A percentile compares a stretch with the other conserved stretches of the same genome.
Evolutionary conservation across 1,284 basidiomycete species (phyloP).

Genomic region (Mycosarcoma mackinlayi): DNA sequence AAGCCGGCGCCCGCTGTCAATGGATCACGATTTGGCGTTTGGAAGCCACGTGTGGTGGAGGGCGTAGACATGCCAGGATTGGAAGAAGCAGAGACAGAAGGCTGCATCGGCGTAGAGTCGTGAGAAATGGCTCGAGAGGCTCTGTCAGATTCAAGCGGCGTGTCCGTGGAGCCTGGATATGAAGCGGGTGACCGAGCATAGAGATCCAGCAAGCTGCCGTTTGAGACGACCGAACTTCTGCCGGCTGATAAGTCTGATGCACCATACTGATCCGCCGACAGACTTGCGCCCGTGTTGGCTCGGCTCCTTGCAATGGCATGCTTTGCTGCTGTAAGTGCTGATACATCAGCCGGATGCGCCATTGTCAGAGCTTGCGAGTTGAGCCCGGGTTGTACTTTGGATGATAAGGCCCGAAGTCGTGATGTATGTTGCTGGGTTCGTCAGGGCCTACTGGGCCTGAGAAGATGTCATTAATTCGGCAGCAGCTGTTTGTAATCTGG

Average conservation of each 20-base stretch:
- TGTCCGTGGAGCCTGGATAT: slow-evolving; percentile 10
- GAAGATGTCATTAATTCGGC: background rate
- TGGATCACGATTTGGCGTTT: slow-evolving; percentile 9
- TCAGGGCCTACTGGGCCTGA: background rate
- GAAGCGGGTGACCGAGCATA: slow-evolving; percentile 43
- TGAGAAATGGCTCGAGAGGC: background rate
- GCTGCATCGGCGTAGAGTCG: slow-evolving; percentile 1
- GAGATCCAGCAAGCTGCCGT: slow-evolving; percentile 47
- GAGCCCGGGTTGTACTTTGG: background rate
- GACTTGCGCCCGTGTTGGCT: slow-evolving; percentile 37
- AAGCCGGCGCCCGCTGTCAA: slow-evolving; percentile 1
- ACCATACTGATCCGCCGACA: slow-evolving; percentile 17
- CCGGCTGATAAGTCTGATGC: slow-evolving; percentile 32
- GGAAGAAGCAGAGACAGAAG: slow-evolving; percentile 3
- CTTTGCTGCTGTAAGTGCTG: slow-evolving; percentile 7
- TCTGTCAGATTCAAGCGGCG: background rate
- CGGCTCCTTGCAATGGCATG: slow-evolving; percentile 21
- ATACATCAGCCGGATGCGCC: slow-evolving; percentile 17
- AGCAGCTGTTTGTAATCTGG: too few relatives aligned
- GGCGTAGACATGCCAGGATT: slow-evolving; percentile 8
- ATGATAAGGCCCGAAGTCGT: background rate
- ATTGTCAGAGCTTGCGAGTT: background rate
- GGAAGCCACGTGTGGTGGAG: slow-evolving; percentile 23
- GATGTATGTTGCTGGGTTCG: background rate
- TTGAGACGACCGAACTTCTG: slow-evolving; percentile 37